These are phyloP conservation scores for Fusarium sp. DNA, from an alignment of 2,329 filamentous ascomycete species.

Conservation along the genomic window DNA sequence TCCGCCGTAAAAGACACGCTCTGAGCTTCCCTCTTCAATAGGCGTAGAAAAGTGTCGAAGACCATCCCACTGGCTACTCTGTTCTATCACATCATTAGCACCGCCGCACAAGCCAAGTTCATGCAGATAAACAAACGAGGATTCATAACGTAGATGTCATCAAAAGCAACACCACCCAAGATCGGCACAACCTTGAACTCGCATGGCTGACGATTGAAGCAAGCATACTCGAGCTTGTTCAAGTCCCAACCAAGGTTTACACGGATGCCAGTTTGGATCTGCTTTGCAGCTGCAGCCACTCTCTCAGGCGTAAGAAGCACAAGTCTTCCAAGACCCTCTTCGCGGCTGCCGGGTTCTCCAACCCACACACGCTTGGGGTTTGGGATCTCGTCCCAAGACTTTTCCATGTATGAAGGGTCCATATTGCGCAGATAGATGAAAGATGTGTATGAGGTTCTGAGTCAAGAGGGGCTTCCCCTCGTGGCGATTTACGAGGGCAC, in stretches of 20 bases:
- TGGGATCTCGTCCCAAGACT: constrained; percentile 51
- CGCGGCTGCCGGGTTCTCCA: constrained; percentile 56
- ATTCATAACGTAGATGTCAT: constrained; percentile 64
- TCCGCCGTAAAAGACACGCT: constrained; percentile 63
- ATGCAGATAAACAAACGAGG: constrained; percentile 46
- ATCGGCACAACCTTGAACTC: constrained; percentile 63
- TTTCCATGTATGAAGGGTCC: constrained; percentile 31
- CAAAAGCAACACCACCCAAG: constrained; percentile 60
- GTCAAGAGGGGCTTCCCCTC: neutral
- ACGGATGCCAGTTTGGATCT: constrained; percentile 64
- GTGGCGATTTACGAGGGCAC: neutral
- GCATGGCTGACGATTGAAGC: constrained; percentile 63
- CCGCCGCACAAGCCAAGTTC: neutral
- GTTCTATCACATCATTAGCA: constrained; percentile 43
- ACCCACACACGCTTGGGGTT: constrained; percentile 63
- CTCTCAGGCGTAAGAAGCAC: constrained; percentile 66
- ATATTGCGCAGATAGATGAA: neutral
- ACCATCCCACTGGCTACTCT: constrained; percentile 65
- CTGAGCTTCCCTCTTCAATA: constrained; percentile 48
- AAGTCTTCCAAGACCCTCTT: constrained; percentile 66
- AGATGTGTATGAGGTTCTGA: neutral
- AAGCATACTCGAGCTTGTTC: constrained; percentile 66
- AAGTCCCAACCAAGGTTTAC: constrained; percentile 68
- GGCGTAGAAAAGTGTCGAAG: constrained; percentile 62
- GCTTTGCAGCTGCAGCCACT: constrained; percentile 58